phyloP scores from a whole-genome alignment of 495 filamentous ascomycete genomes.

The Talaromyces wortmannii region DNA sequence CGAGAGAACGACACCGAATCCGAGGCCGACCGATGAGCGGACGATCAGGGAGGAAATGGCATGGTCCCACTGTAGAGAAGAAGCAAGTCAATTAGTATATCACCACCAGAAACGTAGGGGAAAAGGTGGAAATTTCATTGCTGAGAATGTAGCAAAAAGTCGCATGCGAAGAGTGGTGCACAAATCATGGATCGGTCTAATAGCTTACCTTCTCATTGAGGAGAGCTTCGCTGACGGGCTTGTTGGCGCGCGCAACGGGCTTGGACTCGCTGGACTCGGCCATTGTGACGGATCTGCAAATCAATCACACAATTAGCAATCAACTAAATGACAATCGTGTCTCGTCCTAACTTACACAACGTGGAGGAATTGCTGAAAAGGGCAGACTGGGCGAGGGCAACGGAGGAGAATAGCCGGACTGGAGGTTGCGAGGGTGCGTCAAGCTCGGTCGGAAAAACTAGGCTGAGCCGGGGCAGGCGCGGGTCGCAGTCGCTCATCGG shows the following conservation, averaged over 20 bases:
- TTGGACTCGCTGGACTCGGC: conserved; percentile 46
- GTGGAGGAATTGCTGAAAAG: background rate
- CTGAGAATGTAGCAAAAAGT: background rate
- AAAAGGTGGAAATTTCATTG: conserved; percentile 6
- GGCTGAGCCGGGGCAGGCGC: conserved; percentile 5
- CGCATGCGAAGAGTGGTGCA: no score
- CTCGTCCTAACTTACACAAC: background rate
- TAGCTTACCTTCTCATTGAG: conserved; percentile 85
- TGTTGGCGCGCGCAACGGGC: conserved; percentile 45
- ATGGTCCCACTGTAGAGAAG: conserved; percentile 75
- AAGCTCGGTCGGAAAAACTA: conserved; percentile 41
- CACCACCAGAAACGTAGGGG: background rate
- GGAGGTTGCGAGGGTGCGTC: background rate
- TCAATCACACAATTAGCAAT: no score
- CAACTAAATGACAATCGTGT: no score
- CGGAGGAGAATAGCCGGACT: conserved; percentile 6
- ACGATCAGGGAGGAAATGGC: conserved; percentile 94
- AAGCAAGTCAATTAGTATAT: background rate
- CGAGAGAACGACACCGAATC: conserved; percentile 96
- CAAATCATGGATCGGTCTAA: background rate
- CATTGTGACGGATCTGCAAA: conserved; percentile 33
- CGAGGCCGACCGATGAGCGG: conserved; percentile 87
- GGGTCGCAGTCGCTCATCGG: conserved; percentile 1
- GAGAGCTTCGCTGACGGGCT: conserved; percentile 87
- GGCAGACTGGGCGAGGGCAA: conserved; percentile 12